Evolutionary conservation across 768 basidiomycete genomes (phyloP), one percentile per base, ranked within the genome.

Genomic region (Leccinum obscurum): DNA sequence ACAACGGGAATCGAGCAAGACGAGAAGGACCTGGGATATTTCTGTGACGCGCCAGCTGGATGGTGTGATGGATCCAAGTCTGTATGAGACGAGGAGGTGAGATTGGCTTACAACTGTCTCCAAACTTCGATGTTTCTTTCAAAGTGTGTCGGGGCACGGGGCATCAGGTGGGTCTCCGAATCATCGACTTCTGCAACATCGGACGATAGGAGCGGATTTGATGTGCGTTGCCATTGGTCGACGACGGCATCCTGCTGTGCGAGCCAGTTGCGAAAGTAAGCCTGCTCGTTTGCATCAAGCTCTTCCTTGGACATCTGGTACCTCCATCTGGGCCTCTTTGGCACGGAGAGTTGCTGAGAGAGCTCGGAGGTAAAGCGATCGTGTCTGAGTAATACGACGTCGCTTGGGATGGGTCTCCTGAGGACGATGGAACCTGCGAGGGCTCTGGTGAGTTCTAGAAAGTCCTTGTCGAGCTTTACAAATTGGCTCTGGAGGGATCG

Each of bases 51-150:
- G 85, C 96, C 96, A 98, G 66, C 90, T 93, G 66, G 44, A 37
- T 34, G 44, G 35, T 46, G 52, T 57, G 26, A 20, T 26, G 37
- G 22, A 54, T 58, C 34, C 56, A 52, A 57, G 52, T 48, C 52
- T 52, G 26, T 11, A 51, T 35, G 46, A 50, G 54, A 52, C 37
- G 60, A 39, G 17, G 60, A 39, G 17, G 56, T 13, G 51, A 34
- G 57, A 56, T 50, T 55, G 17, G 80, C 89, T 66, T 73, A 92
- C 86, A 98, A 76, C 77, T 98, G 96, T 63, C 95, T 77, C 95
- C 95, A 98, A 14, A 97, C 94, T 70, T 97, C 92, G 50, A 97
- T 68, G 72, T 98, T 97, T 46, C 91, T 83, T 74, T 97, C 95
- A 72, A 86, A 97, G 73, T 88, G 87, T 1, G 89, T 87, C 2